phyloP scores from a whole-genome alignment of 2,329 filamentous ascomycete species.

The Xylariaceae sp. region DNA sequence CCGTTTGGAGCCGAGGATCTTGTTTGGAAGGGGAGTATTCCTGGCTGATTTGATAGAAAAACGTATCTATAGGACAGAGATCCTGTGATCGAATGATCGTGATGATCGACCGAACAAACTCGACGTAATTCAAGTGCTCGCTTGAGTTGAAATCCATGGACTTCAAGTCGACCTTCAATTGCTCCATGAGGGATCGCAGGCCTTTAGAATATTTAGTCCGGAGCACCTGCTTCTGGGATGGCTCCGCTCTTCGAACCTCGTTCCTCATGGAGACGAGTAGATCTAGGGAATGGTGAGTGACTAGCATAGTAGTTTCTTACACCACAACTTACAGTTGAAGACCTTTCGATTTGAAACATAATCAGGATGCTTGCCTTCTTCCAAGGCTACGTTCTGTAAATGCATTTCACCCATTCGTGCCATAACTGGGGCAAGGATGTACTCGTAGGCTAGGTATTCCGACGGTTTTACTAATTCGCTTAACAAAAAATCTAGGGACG shows the following conservation, averaged over 20 bases:
- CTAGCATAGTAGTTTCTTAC: too few species aligned
- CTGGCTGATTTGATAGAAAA: slow-evolving; percentile 55
- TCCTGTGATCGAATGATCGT: slow-evolving; percentile 55
- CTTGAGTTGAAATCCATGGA: slow-evolving; percentile 32
- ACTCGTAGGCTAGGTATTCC: slow-evolving; percentile 46
- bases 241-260: slow-evolving; percentile 40
- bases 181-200: slow-evolving; percentile 50
- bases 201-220: slow-evolving; percentile 42
- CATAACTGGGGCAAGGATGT: slow-evolving; percentile 47
- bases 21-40: slow-evolving; percentile 55
- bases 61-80: slow-evolving; percentile 52
- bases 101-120: slow-evolving; percentile 52
- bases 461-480: slow-evolving; percentile 50
- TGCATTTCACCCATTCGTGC: slow-evolving; percentile 42
- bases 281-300: slow-evolving; percentile 19
- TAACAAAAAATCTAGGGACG: slow-evolving; percentile 52
- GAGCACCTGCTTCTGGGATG: slow-evolving; percentile 35
- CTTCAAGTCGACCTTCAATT: slow-evolving; percentile 51
- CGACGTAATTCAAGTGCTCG: slow-evolving; percentile 47
- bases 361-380: slow-evolving; percentile 39
- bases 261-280: slow-evolving; percentile 50
- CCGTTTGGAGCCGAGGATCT: slow-evolving; percentile 56
- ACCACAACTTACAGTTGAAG: slow-evolving; percentile 42
- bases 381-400: slow-evolving; percentile 39
- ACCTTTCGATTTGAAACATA: slow-evolving; percentile 49